Evolutionary conservation across 1,284 basidiomycete species (phyloP), one percentile per base, ranked within the genome.

Genomic region (Golubevia sp.): DNA sequence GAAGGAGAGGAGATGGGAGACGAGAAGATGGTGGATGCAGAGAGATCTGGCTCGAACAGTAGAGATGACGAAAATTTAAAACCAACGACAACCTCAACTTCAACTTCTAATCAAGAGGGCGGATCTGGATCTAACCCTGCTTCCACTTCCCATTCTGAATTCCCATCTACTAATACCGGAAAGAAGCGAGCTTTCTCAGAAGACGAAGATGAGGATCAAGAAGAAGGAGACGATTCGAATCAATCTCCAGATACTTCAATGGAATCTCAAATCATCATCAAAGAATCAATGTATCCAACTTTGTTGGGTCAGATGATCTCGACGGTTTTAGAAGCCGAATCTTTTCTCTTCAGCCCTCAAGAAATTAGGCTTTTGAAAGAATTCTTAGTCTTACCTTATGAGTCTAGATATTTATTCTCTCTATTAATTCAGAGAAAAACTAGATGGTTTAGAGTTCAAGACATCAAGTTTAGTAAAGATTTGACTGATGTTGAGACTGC

Each of bases 301-400:
- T 68, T 79, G 6, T 70, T 82, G 48, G 73, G 74, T 30, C 67
- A 79, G 55, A 83, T 83, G 79, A 71, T 83, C 27, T 71, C 68
- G 52, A 69, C 70, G 0, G 80, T 83, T 15, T 71, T 83, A 34
- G 77, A 70, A 23, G 60, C 64, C 52, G 80, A 83, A 51, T 71
- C 64, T 18, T 71, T 77, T 55, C 70, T 83, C 26, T 83, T 83
- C 56, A 68, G 73, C 21, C 59, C 66, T 6, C 58, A 65, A 7
- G 80, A 83, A 59, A 61, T 67, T 34, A 66, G 66, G 25, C 62
- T 74, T 20, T 67, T 79, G 1, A 65, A 66, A 0, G 56, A 64
- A n/a, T 75, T 70, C 55, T 68, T 73, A 50, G 64, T 70, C 58
- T 55, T 79, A 20, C 65, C 66, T 3, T 76, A 79, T 60, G 68